Conservation (phyloP, 1,284 basidiomycete genomes). For the Fistulina hepatica region DNA sequence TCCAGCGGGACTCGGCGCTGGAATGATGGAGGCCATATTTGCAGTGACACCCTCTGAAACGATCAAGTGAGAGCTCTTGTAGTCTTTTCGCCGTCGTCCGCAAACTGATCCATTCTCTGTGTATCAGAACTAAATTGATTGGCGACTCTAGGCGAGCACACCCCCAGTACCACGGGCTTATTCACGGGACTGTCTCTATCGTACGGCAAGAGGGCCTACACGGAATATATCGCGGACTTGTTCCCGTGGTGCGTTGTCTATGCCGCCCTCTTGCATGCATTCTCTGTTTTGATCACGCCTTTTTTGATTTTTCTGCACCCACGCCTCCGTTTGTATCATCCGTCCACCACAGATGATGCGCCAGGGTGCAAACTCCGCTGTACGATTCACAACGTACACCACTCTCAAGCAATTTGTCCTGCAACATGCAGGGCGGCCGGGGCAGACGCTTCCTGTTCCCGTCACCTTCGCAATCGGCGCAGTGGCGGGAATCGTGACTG, state of each 20-base stretch:
- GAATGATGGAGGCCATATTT: conserved; percentile 88
- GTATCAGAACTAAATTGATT: conserved; percentile 86
- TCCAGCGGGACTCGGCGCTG: conserved; percentile 85
- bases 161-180: conserved; percentile 80
- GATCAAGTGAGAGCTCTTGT: conserved; percentile 66
- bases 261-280: not conserved
- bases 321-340: too few species aligned
- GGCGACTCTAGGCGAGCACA: conserved; percentile 82
- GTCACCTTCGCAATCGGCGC: conserved; percentile 95
- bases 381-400: conserved; percentile 73
- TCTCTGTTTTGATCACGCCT: conserved; percentile 4
- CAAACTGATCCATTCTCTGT: not conserved
- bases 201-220: conserved; percentile 73
- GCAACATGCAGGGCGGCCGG: conserved; percentile 74
- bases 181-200: conserved; percentile 80
- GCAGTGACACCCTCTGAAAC: conserved; percentile 97
- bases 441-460: conserved; percentile 75
- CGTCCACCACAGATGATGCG: conserved; percentile 98
- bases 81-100: not conserved
- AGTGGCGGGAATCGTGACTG: conserved; percentile 88
- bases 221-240: conserved; percentile 86
- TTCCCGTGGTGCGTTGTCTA: conserved; percentile 69
- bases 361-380: conserved; percentile 94
- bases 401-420: conserved; percentile 14
- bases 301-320: conserved; percentile 3